Conservation (phyloP, 2,329 filamentous ascomycete species). For the Pseudovirgaria hyperparasitica region DNA sequence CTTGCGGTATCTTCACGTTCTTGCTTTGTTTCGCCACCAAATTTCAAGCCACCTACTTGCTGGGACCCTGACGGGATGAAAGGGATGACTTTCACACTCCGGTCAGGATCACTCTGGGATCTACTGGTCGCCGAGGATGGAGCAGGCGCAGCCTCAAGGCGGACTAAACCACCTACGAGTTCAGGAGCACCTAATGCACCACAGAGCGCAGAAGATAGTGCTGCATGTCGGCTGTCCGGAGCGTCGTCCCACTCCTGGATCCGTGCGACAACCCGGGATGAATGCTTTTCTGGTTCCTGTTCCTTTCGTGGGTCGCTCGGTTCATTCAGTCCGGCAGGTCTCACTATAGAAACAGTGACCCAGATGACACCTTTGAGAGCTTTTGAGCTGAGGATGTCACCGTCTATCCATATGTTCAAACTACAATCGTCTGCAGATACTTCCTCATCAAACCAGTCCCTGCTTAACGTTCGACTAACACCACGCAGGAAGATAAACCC, state of each 20-base stretch:
- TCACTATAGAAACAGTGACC: constrained; percentile 75
- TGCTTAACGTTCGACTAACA: constrained; percentile 55
- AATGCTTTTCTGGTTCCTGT: constrained; percentile 42
- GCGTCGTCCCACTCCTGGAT: constrained; percentile 74
- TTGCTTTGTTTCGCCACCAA: constrained; percentile 76
- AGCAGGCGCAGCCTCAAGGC: constrained; percentile 69
- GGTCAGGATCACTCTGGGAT: constrained; percentile 24
- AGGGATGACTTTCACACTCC: constrained; percentile 54
- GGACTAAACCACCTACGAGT: constrained; percentile 75
- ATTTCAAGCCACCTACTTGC: constrained; percentile 56
- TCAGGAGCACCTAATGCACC: constrained; percentile 56
- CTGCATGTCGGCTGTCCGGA: constrained; percentile 66
- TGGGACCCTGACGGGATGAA: constrained; percentile 50
- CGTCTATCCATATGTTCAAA: constrained; percentile 74
- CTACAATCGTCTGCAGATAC: constrained; percentile 33
- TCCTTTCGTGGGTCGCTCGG: constrained; percentile 61
- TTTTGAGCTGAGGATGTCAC: constrained; percentile 58
- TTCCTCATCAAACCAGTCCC: constrained; percentile 68
- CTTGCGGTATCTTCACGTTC: constrained; percentile 67
- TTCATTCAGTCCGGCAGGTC: constrained; percentile 62
- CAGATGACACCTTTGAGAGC: constrained; percentile 65
- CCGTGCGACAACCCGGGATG: constrained; percentile 61
- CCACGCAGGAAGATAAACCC: constrained; percentile 65
- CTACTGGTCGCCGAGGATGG: constrained; percentile 41
- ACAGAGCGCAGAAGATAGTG: constrained; percentile 67